Evolutionary conservation across 148 eudicot genomes (phyloP).

Genomic region (Amaranthus hypochondriacus): DNA sequence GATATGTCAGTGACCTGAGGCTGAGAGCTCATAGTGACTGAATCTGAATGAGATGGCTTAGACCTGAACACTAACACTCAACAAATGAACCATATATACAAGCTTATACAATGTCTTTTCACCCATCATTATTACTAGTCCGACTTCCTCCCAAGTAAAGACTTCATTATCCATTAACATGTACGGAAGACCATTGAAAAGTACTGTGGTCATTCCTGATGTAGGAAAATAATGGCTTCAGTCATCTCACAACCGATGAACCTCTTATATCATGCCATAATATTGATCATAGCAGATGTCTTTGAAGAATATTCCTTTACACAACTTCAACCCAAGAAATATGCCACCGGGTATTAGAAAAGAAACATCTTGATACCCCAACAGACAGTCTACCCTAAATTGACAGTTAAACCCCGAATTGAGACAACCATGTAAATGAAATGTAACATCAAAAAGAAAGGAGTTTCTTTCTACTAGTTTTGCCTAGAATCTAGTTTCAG

Average conservation of each 20-base stretch:
- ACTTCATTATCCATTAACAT: conserved; percentile 3
- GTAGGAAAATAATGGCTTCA: neutral
- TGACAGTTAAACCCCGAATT: neutral
- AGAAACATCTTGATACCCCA: neutral
- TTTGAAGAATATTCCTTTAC: neutral
- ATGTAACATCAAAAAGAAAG: neutral
- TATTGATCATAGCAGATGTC: neutral
- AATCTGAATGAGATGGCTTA: conserved; percentile 3
- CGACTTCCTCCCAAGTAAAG: neutral
- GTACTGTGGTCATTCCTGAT: neutral
- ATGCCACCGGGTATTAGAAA: neutral
- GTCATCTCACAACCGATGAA: neutral
- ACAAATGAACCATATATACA: neutral
- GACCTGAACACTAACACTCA: conserved; percentile 10
- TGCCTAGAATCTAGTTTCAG: conserved; percentile 15
- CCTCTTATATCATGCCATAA: conserved; percentile 14
- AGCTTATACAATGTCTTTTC: neutral
- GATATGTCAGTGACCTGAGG: conserved; percentile 3
- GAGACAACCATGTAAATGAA: neutral
- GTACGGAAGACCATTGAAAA: neutral
- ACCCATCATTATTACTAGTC: neutral
- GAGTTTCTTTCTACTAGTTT: conserved; percentile 9
- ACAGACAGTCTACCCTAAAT: conserved; percentile 1
- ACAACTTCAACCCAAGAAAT: neutral
- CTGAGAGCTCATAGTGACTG: neutral